Evolutionary conservation across 495 filamentous ascomycete genomes (phyloP), one percentile per base, ranked within the genome.

Genomic region (Aspergillus bridgeri): DNA sequence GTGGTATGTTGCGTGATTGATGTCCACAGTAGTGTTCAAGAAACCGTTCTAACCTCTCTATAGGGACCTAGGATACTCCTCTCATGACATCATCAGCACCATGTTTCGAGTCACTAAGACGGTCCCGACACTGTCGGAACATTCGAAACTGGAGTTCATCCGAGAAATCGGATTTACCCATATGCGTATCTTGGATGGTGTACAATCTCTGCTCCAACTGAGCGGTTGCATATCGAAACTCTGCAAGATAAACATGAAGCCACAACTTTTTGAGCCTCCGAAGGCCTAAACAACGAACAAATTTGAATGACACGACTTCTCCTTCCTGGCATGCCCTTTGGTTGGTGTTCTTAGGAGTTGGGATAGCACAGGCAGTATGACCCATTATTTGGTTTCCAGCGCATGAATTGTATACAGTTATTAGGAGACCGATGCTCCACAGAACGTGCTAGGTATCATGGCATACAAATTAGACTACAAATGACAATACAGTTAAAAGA

Each of bases 101-200:
- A 99, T 99, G 94, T 99, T 99, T 75, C 85, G 87, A 65, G 94
- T 99, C 54, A 97, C 95, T 20, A 99, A 99, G 77, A 94, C 91
- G 5, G 89, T 96, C 45, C 86, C 89, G 1, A 87, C 85, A 2
- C 76, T 99, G 45, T 92, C 90, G 51, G 94, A 99, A 75, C 91
- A 98, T 71, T 81, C 90, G 20, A 94, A 96, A 73, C 75, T 99
- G 53, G 91, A 96, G 67, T 98, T 99, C 61, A 95, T 98, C 65
- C 90, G 89, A 71, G 95, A 97, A 74, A 98, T 99, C 70, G 94
- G 94, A 17, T 99, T 99, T 71, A 96, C 95, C 17, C 94, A 99
- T 67, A 99, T 99, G 94, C 90, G 95, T 63, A 93, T 99, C 53
- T 76, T 98, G 43, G 94, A 99, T 61, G 94, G 94, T 21, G 91